Percentiles rank a stretch among this genome's conserved stretches.
Evolutionary conservation across 75 land plant genomes (phyloP).

Genomic region (Selaginella moellendorffii): DNA sequence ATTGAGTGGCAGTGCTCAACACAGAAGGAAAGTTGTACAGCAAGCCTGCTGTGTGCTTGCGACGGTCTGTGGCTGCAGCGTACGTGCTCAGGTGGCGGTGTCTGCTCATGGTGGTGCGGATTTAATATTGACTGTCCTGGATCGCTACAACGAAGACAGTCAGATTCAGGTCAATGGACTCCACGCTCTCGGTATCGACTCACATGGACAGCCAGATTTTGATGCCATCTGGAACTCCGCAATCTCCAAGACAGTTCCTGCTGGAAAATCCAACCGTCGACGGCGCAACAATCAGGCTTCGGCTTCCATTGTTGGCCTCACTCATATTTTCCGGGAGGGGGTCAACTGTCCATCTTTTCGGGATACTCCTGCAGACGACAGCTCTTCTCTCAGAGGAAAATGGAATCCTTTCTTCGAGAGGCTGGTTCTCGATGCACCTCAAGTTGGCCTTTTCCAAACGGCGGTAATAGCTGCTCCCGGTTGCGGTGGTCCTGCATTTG

Average conservation of each 20-base stretch:
- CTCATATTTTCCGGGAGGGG: conserved; percentile 13
- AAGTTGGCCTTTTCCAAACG: conserved; percentile 11
- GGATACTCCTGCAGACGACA: not conserved
- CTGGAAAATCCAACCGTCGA: not conserved
- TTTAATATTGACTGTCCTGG: conserved; percentile 16
- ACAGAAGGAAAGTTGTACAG: conserved; percentile 16
- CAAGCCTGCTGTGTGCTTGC: conserved; percentile 13
- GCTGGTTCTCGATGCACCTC: not conserved
- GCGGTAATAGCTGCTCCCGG: conserved; percentile 10
- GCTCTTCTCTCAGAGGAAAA: not conserved
- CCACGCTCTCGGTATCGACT: conserved; percentile 17
- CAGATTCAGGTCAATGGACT: conserved; percentile 14
- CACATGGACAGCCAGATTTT: conserved; percentile 7
- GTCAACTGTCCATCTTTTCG: conserved; percentile 8
- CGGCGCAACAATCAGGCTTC: not conserved
- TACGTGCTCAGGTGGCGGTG: conserved; percentile 13
- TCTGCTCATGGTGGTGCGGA: conserved; percentile 20
- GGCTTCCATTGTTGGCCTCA: not conserved
- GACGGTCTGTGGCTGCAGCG: conserved; percentile 17
- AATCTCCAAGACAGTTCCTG: conserved; percentile 10
- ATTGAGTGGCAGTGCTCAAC: not conserved
- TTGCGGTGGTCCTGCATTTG: conserved; percentile 16
- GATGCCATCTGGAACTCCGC: conserved; percentile 15
- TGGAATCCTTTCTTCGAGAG: conserved; percentile 2
- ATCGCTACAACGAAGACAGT: conserved; percentile 15